Percentiles rank a stretch among this genome's conserved stretches.
Conservation (phyloP, 2,329 filamentous ascomycete genomes). For the Curvularia lunata region DNA sequence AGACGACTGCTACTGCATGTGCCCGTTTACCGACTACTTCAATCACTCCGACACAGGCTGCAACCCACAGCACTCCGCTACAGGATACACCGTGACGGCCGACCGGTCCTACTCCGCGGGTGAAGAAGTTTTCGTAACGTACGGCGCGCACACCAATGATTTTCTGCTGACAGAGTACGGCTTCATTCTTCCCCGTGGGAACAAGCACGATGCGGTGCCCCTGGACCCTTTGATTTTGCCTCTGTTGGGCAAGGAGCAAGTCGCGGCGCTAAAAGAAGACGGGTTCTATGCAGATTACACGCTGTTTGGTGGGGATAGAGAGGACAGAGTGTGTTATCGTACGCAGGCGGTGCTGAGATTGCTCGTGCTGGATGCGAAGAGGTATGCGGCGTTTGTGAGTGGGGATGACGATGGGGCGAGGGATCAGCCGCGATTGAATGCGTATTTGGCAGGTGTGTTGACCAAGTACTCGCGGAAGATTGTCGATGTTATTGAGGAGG, state of each 20-base stretch:
- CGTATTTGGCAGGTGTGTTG: constrained; percentile 44
- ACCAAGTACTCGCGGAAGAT: constrained; percentile 40
- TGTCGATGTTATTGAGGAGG: constrained; percentile 36
- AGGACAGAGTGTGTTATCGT: constrained; percentile 50
- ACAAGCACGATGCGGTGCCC: constrained; percentile 49
- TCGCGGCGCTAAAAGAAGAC: constrained; percentile 49
- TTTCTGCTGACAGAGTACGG: constrained; percentile 73
- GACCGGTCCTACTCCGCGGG: constrained; percentile 59
- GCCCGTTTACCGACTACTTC: constrained; percentile 76
- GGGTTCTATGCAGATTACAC: constrained; percentile 50
- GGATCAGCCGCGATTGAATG: constrained; percentile 48
- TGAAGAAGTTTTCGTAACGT: constrained; percentile 72
- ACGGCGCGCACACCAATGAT: constrained; percentile 74
- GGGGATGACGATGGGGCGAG: constrained; percentile 42
- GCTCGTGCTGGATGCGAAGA: constrained; percentile 36
- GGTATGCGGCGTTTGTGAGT: constrained; percentile 41
- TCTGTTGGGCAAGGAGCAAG: constrained; percentile 40
- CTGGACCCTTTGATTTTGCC: constrained; percentile 54
- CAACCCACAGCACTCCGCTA: constrained; percentile 57
- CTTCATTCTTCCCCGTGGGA: constrained; percentile 50
- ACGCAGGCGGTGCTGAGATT: constrained; percentile 54
- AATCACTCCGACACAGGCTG: constrained; percentile 62
- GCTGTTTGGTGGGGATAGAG: constrained; percentile 15
- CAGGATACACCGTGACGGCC: constrained; percentile 63
- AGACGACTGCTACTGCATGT: constrained; percentile 69